Evolutionary conservation across 2,329 filamentous ascomycete species (phyloP), one percentile per base, ranked within the genome.

Genomic region (Aureobasidium sp.): DNA sequence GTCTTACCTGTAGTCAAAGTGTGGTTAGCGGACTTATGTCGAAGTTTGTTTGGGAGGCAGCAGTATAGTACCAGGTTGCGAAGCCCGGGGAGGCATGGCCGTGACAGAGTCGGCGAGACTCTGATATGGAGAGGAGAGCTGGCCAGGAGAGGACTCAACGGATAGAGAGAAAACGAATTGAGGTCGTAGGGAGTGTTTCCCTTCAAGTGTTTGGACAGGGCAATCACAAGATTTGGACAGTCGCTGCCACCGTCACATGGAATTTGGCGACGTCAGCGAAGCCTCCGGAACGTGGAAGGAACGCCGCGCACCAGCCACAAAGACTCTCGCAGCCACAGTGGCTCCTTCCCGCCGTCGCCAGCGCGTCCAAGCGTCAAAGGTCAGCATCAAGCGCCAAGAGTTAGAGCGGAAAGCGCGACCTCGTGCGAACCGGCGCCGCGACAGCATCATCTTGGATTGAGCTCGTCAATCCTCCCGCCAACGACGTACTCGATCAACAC

Each of bases 1-100:
- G 77, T 79, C 71, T 80, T 80, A 66, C 77, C 76, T 73, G 68
- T 69, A 67, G 32, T 73, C 70, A 27, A 16, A 65, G 78, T 75
- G 34, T 34, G 39, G 36, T 59, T 59, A 59, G 57, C 55, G 45
- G 9, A 10, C n/a, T 5, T 10, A 30, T 41, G 8, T 32, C 13
- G 8, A 50, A 49, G 36, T 6, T 21, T 44, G 21, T 34, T 42
- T 39, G 64, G 79, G 30, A 37, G 32, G 25, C 53, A 10, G 32
- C 39, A 21, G n/a, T 10, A 27, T 15, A 7, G 21, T 64, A 64
- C 63, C 63, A 64, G 63, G 47, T 42, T 53, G 47, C 36, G 60
- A 53, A 57, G 42, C 60, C 50, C 53, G 60, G 41, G 47, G 42
- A 36, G 59, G 55, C 63, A 64, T 64, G 36, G 47, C 60, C 60